Conservation (phyloP, 2,329 filamentous ascomycete genomes). For the Fusarium abutilonis region DNA sequence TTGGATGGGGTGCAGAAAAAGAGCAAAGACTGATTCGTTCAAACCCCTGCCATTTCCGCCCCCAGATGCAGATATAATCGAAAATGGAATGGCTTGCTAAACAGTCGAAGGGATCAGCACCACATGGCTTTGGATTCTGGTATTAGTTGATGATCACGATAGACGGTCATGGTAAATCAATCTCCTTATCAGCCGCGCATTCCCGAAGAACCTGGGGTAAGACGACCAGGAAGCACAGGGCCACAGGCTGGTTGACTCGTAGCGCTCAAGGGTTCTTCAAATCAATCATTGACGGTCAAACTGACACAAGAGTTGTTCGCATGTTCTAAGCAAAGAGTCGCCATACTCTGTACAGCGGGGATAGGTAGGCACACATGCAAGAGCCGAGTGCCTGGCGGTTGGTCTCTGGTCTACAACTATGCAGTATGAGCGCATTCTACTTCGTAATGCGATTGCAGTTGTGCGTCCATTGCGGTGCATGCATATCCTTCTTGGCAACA, state of each 20-base stretch:
- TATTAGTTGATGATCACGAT: constrained; percentile 32
- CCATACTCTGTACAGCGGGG: constrained; percentile 5
- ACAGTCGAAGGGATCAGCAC: constrained; percentile 26
- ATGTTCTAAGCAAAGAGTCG: constrained; percentile 18
- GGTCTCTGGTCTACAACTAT: constrained; percentile 5
- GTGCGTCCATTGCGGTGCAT: constrained; percentile 8
- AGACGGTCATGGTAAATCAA: constrained; percentile 26
- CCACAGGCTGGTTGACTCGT: constrained; percentile 20
- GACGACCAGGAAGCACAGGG: constrained; percentile 17
- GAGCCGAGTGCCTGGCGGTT: constrained; percentile 23
- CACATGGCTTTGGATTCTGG: constrained; percentile 31
- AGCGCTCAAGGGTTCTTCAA: constrained; percentile 14
- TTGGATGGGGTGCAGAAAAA: constrained; percentile 38
- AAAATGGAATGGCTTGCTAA: constrained; percentile 37
- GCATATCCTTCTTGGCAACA: constrained; percentile 17
- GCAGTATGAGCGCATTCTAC: not conserved
- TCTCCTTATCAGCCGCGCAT: constrained; percentile 16
- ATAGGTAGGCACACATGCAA: constrained; percentile 4
- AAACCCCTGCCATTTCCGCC: constrained; percentile 26
- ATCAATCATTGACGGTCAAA: constrained; percentile 25
- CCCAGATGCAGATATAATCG: constrained; percentile 33
- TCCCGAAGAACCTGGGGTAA: constrained; percentile 31
- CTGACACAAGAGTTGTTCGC: constrained; percentile 29
- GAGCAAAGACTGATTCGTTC: constrained; percentile 37
- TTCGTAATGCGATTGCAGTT: constrained; percentile 3